Evolutionary conservation across 208 protist species (phyloP), one percentile per base, ranked within the genome.

Genomic region (Entamoeba dispar): DNA sequence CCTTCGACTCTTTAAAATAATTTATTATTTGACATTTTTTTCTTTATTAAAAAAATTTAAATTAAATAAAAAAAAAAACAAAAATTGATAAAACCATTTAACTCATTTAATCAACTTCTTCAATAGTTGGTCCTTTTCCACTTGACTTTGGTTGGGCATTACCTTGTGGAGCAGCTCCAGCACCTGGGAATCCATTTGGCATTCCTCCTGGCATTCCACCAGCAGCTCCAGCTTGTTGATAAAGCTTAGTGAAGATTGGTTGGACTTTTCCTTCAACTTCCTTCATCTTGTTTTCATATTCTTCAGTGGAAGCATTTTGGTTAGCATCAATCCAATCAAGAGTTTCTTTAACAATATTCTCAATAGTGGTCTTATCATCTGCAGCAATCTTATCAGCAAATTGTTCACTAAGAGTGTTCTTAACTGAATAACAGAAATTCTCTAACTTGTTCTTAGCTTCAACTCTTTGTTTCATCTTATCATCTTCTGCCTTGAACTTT

Each of bases 401-500:
- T 14, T 90, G 10, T 34, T 52, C 55, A 3, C 5, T 91, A 4
- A 91, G 5, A 31, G 34, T 50, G 49, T 94, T 93, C 2, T 10
- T 43, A 22, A 93, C 19, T 50, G 19, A 22, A 49, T 93, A 95
- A 55, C 92, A 86, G 43, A 86, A 52, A 2, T 17, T 57, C 31
- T 95, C 93, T 4, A 95, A 77, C 19, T 49, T 5, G 31, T 95
- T 95, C 19, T 92, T n/a, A 10, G 61, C n/a, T 47, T 94, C 93
- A 50, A 95, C 91, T 27, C 3, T n/a, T 49, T 93, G 73, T 22
- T 43, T 73, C 17, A 93, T 52, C 22, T 51, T 49, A 2, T 91
- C 86, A 34, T 95, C 95, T 49, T 94, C 90, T 27, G 91, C 95
- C 19, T 50, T 61, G 47, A 49, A 69, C 0, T 49, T 43, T 50